A percentile compares a stretch with the other conserved stretches of the same genome.
Evolutionary conservation across 2,329 filamentous ascomycete genomes (phyloP).

Genomic region (Penicillium corylophilum): DNA sequence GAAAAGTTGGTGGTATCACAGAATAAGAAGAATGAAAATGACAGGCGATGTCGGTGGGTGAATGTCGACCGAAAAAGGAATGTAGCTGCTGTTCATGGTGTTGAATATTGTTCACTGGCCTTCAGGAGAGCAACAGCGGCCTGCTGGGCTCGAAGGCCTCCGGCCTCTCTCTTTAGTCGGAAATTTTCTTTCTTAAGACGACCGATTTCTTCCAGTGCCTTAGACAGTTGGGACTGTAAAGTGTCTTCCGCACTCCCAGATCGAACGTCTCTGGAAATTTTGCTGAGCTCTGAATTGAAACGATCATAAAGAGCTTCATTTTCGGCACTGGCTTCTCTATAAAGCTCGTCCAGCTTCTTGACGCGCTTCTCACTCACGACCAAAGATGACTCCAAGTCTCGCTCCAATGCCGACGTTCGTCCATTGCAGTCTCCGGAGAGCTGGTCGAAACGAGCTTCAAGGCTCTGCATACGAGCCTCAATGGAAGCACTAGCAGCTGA

Average conservation of each 20-base stretch:
- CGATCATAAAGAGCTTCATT: slow-evolving; percentile 90
- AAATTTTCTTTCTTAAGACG: slow-evolving; percentile 82
- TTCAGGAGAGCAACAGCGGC: slow-evolving; percentile 33
- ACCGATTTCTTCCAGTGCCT: slow-evolving; percentile 73
- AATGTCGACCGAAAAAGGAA: slow-evolving; percentile 3
- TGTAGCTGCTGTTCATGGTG: background rate
- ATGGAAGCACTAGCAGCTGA: slow-evolving; percentile 24
- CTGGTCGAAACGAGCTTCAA: slow-evolving; percentile 67
- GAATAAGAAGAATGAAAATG: slow-evolving; percentile 10
- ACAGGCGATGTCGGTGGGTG: slow-evolving; percentile 1
- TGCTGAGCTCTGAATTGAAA: slow-evolving; percentile 87
- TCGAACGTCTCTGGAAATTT: slow-evolving; percentile 74
- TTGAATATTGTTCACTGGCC: slow-evolving; percentile 28
- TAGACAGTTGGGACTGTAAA: slow-evolving; percentile 67
- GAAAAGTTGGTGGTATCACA: slow-evolving; percentile 18
- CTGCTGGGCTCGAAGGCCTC: slow-evolving; percentile 61
- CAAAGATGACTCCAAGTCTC: slow-evolving; percentile 70
- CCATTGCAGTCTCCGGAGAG: slow-evolving; percentile 60
- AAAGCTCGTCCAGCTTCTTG: slow-evolving; percentile 81
- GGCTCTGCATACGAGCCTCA: slow-evolving; percentile 57
- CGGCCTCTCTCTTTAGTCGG: slow-evolving; percentile 76
- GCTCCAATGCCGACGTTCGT: slow-evolving; percentile 63
- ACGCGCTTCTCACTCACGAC: slow-evolving; percentile 74
- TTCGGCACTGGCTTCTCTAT: slow-evolving; percentile 82
- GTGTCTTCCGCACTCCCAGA: slow-evolving; percentile 78